Base-by-base conservation (phyloP, 1,284 basidiomycete genomes). In the Fomitiporia mediterranea region DNA sequence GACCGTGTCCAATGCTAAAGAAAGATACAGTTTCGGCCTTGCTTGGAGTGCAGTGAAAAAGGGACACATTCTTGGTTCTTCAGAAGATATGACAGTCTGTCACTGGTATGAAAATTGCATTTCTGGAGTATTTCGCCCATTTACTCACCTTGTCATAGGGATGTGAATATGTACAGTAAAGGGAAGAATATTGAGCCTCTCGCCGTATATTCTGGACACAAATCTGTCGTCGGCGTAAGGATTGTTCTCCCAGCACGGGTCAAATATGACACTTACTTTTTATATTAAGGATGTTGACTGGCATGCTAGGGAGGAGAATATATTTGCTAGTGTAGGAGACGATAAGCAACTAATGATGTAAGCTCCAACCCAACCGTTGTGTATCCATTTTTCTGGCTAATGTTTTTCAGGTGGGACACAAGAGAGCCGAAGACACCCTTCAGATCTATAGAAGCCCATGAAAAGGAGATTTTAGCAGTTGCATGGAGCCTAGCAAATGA, bases 311-410 rank as follows among this genome's bases (percentile, higher is more conserved):
- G 79, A 90, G 68, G 92, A 94, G 57, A 84, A 87, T 63, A 75
- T 95, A 47, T 95, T 99, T 66, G 95, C 89, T 2, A 97, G 94
- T 61, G 96, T 98, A n/a, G 94, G 95, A 30, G 96, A 99, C 65
- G 96, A 99, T 70, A 90, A 89, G 66, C 84, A 91, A 78, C 79
- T 99, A 61, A 85, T 98, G 76, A 79, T 98, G 93, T 97, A 66
- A 63, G 83, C 66, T 66, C 63, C 23, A n/a, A n/a, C n/a, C n/a
- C n/a, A n/a, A n/a, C n/a, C n/a, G n/a, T n/a, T 25, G 27, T 17
- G 39, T 32, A 53, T 25, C 25, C 21, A 58, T 39, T 42, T 35
- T 55, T 62, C 37, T 27, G 17, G n/a, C 50, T 64, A 50, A 47
- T 61, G 59, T 25, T 46, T 58, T 1, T 7, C 62, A 98, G 94